Conservation (phyloP, 192 early-diverging fungal genomes). For the Irineochytrium annulatum region DNA sequence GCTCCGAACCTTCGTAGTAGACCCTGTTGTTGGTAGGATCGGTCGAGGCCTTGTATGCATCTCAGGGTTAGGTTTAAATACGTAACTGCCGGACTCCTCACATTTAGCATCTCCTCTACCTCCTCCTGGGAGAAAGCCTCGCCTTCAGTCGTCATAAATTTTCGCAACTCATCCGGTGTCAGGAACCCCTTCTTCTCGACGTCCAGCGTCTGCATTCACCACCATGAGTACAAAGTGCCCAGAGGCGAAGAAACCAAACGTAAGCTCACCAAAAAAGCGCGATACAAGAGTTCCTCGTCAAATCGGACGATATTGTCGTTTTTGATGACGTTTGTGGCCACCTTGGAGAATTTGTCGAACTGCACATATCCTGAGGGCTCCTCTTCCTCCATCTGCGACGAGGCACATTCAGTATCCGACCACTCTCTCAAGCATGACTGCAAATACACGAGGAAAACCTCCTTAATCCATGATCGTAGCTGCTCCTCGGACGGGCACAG, state of each 20-base stretch:
- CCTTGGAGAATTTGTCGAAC: conserved; percentile 31
- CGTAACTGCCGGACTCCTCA: conserved; percentile 7
- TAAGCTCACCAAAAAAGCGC: conserved; percentile 41
- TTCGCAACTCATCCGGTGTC: conserved; percentile 41
- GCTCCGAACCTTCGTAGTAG: conserved; percentile 45
- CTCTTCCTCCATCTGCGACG: conserved; percentile 45
- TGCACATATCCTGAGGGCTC: conserved; percentile 47
- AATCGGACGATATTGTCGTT: conserved; percentile 15
- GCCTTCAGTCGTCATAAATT: conserved; percentile 35
- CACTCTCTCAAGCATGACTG: not conserved
- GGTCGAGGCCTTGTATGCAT: conserved; percentile 40
- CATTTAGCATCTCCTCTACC: conserved; percentile 52
- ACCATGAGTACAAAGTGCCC: not conserved
- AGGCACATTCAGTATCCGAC: not conserved
- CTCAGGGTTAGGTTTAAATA: not conserved
- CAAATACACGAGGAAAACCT: conserved; percentile 20
- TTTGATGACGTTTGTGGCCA: conserved; percentile 27
- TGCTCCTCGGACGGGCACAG: conserved; percentile 48
- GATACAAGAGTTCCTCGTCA: conserved; percentile 48
- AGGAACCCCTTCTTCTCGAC: conserved; percentile 46
- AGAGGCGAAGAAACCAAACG: not conserved
- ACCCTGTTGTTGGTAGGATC: conserved; percentile 50
- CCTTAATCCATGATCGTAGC: conserved; percentile 39
- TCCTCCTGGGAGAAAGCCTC: conserved; percentile 50
- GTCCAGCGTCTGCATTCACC: conserved; percentile 37